A percentile compares a stretch with the other conserved stretches of the same genome.
These are phyloP conservation scores for Claviceps lovelessii DNA, from an alignment of 2,329 filamentous ascomycete species.

Conservation along the genomic window DNA sequence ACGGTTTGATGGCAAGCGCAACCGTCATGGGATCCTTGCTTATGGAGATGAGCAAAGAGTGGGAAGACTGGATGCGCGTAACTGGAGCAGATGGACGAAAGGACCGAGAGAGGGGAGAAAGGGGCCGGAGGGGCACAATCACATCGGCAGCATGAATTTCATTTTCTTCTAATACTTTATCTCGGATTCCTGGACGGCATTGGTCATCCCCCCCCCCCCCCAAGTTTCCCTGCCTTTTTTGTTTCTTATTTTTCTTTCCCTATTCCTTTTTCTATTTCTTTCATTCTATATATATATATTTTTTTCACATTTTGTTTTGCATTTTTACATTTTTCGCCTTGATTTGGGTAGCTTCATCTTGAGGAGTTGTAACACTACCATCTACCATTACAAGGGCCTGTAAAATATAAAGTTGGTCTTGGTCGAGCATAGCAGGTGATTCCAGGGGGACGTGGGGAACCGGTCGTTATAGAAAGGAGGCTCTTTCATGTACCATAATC, in stretches of 20 bases:
- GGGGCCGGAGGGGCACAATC: conserved; percentile 15
- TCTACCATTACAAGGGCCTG: too few relatives aligned
- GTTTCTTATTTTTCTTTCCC: not conserved
- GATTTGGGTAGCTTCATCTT: too few relatives aligned
- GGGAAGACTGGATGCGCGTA: conserved; percentile 70
- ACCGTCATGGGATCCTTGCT: conserved; percentile 87
- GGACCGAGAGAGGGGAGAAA: conserved; percentile 19
- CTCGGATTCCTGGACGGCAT: not conserved
- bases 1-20: conserved; percentile 91
- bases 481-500: not conserved
- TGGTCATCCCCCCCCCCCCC: not conserved
- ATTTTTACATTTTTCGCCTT: not conserved
- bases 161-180: too few relatives aligned
- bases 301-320: not conserved
- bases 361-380: too few relatives aligned
- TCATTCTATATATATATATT: too few relatives aligned
- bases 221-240: not conserved
- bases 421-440: too few relatives aligned
- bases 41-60: conserved; percentile 86
- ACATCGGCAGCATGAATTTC: conserved; percentile 3
- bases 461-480: not conserved
- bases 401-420: not conserved
- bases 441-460: too few relatives aligned
- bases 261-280: too few relatives aligned
- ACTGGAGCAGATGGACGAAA: conserved; percentile 29